Evolutionary conservation across 495 filamentous ascomycete species (phyloP).

Genomic region (Podospora pseudoanserina): DNA sequence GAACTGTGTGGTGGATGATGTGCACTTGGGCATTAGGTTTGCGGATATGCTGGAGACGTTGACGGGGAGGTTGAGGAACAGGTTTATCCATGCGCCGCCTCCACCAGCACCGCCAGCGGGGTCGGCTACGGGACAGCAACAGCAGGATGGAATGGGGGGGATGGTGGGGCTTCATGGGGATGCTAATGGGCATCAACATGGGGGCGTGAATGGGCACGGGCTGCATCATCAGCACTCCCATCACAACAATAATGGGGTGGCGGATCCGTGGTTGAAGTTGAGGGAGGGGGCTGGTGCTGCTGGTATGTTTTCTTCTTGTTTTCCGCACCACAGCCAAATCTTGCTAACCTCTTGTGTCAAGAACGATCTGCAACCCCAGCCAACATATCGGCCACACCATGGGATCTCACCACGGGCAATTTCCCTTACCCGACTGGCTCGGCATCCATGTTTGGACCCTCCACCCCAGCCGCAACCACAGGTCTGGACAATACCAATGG

Average conservation of each 20-base stretch:
- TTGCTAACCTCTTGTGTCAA: constrained; percentile 11
- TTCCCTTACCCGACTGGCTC: constrained; percentile 48
- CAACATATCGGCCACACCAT: constrained; percentile 54
- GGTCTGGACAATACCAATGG: constrained; percentile 26
- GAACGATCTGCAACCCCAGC: constrained; percentile 46
- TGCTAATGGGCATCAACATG: constrained; percentile 11
- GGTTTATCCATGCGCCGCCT: constrained; percentile 62
- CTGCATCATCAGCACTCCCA: background rate
- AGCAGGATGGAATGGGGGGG: constrained; percentile 19
- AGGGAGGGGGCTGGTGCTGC: constrained; percentile 20
- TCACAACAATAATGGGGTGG: constrained; percentile 14
- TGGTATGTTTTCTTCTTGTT: constrained; percentile 23
- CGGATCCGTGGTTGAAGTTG: constrained; percentile 33
- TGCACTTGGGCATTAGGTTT: constrained; percentile 91
- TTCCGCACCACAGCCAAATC: background rate
- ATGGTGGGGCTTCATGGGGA: constrained; percentile 21
- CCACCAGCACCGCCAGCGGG: constrained; percentile 36
- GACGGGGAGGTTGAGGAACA: constrained; percentile 66
- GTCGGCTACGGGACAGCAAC: constrained; percentile 28
- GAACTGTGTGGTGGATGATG: constrained; percentile 87
- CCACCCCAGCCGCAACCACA: constrained; percentile 41
- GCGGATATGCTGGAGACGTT: constrained; percentile 85
- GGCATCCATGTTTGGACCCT: constrained; percentile 44
- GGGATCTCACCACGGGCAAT: constrained; percentile 45
- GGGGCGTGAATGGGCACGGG: background rate